phyloP scores from a whole-genome alignment of 768 basidiomycete species.

The Hortiboletus campestris region DNA sequence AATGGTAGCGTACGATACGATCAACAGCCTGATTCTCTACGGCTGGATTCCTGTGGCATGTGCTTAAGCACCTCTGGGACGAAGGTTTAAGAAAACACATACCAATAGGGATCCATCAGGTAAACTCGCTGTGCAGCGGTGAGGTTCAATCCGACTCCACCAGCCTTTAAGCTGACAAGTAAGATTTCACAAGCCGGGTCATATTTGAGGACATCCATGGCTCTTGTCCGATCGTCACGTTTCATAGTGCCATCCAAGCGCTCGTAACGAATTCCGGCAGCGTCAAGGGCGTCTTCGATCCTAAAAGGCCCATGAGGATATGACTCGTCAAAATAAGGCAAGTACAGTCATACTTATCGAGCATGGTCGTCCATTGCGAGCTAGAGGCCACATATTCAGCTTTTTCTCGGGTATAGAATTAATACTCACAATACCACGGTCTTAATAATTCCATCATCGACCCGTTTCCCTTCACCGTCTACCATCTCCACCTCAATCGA shows the following conservation, averaged over 20 bases:
- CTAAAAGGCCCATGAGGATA: conserved; percentile 36
- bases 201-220: conserved; percentile 89
- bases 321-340: background rate
- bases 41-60: conserved; percentile 76
- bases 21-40: conserved; percentile 98
- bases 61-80: background rate
- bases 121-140: conserved; percentile 94
- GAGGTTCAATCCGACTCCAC: conserved; percentile 94
- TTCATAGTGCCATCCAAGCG: conserved; percentile 98
- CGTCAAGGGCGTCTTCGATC: conserved; percentile 86
- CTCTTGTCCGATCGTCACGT: conserved; percentile 85
- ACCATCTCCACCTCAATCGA: conserved; percentile 74
- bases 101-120: conserved; percentile 98
- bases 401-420: conserved; percentile 11
- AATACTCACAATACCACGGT: conserved; percentile 90
- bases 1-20: conserved; percentile 70
- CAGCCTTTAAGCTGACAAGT: conserved; percentile 93
- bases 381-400: conserved; percentile 38
- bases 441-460: conserved; percentile 75
- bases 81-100: conserved; percentile 10
- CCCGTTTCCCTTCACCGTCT: conserved; percentile 66
- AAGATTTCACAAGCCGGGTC: conserved; percentile 92
- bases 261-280: conserved; percentile 81
- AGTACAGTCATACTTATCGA: conserved; percentile 64
- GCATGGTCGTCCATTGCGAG: conserved; percentile 94